Evolutionary conservation across 306 rosid genomes (phyloP).

Genomic region (Castanopsis chinensis): DNA sequence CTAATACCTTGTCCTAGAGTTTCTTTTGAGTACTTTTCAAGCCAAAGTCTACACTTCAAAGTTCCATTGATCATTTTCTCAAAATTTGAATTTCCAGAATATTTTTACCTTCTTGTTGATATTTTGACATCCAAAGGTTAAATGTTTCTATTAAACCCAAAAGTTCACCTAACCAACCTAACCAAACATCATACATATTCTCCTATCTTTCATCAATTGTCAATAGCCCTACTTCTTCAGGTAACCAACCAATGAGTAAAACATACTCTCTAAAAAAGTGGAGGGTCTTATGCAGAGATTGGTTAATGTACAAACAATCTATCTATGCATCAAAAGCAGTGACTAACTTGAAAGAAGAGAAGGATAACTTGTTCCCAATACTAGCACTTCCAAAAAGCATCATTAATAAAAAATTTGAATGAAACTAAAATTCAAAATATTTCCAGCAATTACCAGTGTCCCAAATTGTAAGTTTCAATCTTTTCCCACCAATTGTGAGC

Average conservation of each 20-base stretch:
- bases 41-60: background rate
- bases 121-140: background rate
- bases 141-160: background rate
- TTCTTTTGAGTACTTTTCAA: background rate
- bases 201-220: background rate
- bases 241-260: background rate
- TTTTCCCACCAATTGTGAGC: constrained; percentile 70
- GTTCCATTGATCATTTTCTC: background rate
- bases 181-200: background rate
- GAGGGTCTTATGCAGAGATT: background rate
- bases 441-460: constrained; percentile 69
- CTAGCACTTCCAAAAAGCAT: background rate
- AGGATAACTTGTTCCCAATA: background rate
- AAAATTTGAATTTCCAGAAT: background rate
- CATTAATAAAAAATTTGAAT: background rate
- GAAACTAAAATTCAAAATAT: constrained; percentile 2
- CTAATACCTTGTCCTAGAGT: background rate
- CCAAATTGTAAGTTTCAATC: constrained; percentile 96
- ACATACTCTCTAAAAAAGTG: background rate
- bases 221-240: background rate
- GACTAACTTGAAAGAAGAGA: background rate
- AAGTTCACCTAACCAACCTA: background rate
- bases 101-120: background rate
- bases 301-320: background rate
- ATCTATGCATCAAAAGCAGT: background rate